Evolutionary conservation across 129 eudicot genomes (phyloP).

Genomic region (Arctium lappa): DNA sequence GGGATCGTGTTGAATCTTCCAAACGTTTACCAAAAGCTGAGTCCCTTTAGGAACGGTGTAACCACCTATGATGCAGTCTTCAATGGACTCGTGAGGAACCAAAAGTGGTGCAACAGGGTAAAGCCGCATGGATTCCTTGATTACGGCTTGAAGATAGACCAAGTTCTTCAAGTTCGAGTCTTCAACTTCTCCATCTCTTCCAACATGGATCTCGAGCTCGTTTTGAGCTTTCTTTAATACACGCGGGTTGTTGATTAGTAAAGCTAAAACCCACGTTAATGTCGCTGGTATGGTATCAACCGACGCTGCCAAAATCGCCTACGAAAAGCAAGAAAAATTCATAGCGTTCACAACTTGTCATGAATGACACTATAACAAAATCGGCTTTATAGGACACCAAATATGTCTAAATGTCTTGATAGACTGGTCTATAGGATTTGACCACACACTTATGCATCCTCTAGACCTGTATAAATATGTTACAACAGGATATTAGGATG

Average conservation of each 20-base stretch:
- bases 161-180: conserved; percentile 25
- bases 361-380: background rate
- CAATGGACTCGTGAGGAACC: conserved; percentile 23
- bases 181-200: conserved; percentile 13
- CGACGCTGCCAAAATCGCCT: conserved; percentile 5
- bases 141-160: conserved; percentile 23
- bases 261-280: conserved; percentile 29
- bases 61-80: conserved; percentile 32
- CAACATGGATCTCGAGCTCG: conserved; percentile 22
- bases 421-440: background rate
- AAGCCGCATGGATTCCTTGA: conserved; percentile 27
- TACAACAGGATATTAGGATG: too few relatives aligned
- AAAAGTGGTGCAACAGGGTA: conserved; percentile 24
- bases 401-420: background rate
- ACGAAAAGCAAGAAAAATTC: background rate
- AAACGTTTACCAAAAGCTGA: conserved; percentile 25
- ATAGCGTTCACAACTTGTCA: background rate
- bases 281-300: conserved; percentile 8
- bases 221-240: conserved; percentile 25
- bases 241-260: conserved; percentile 26
- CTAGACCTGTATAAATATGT: too few relatives aligned
- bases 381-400: background rate
- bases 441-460: too few relatives aligned
- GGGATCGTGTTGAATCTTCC: conserved; percentile 32
- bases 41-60: conserved; percentile 29